Conservation (phyloP, 345 rosid species). For the Salix arbutifolia region DNA sequence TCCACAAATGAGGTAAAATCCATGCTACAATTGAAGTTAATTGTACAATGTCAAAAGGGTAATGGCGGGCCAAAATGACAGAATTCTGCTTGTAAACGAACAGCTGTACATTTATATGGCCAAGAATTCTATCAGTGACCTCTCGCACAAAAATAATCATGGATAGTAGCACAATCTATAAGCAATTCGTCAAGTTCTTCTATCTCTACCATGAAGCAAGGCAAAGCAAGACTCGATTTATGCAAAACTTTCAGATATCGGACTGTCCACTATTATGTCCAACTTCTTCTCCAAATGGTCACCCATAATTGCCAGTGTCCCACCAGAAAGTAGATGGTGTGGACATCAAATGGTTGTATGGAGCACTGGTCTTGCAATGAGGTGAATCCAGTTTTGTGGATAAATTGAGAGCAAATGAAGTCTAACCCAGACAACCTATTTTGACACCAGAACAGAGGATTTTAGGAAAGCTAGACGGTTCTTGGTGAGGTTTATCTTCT, state of each 20-base stretch:
- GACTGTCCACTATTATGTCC: background rate
- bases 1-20: background rate
- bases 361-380: background rate
- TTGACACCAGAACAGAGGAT: slow-evolving; percentile 56
- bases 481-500: slow-evolving; percentile 78
- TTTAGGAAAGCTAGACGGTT: slow-evolving; percentile 69
- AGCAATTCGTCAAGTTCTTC: background rate
- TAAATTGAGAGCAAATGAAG: background rate
- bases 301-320: background rate
- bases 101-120: background rate
- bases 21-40: background rate
- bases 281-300: background rate
- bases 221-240: background rate
- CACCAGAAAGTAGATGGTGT: background rate
- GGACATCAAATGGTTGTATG: background rate
- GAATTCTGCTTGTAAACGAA: background rate
- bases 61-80: background rate
- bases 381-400: background rate
- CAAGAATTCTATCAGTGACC: background rate
- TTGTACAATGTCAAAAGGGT: background rate
- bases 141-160: background rate
- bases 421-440: slow-evolving; percentile 21
- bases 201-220: background rate
- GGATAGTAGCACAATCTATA: background rate
- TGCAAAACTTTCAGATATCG: background rate